Evolutionary conservation across 192 early-diverging fungal genomes (phyloP).

Genomic region (Coemansia sp.): DNA sequence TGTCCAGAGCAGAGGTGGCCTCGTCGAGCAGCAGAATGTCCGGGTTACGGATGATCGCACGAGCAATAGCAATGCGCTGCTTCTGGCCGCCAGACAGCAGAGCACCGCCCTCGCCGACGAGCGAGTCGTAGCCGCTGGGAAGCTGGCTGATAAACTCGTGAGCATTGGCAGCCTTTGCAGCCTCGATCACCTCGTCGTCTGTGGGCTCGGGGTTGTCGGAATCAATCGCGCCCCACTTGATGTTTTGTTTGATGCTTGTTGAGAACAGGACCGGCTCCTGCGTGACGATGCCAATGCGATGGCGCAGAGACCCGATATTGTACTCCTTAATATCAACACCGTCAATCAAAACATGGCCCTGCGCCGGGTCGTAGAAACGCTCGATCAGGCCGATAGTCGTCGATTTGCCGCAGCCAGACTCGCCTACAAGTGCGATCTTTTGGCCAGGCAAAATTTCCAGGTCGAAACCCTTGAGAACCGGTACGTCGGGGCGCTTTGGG

Average conservation of each 20-base stretch:
- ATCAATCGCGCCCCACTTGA: constrained; percentile 65
- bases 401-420: constrained; percentile 82
- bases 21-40: constrained; percentile 84
- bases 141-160: constrained; percentile 73
- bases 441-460: constrained; percentile 74
- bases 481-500: constrained; percentile 78
- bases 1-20: constrained; percentile 85
- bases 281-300: constrained; percentile 82
- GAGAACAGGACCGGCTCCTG: constrained; percentile 93
- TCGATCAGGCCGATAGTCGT: constrained; percentile 82
- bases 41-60: constrained; percentile 87
- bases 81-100: constrained; percentile 91
- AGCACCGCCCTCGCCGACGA: constrained; percentile 81
- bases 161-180: constrained; percentile 68
- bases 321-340: constrained; percentile 71
- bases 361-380: constrained; percentile 75
- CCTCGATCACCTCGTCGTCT: constrained; percentile 71
- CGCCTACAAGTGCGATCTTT: constrained; percentile 88
- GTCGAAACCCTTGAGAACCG: constrained; percentile 73
- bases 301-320: constrained; percentile 79
- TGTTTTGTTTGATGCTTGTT: constrained; percentile 75
- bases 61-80: constrained; percentile 93
- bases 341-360: constrained; percentile 71
- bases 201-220: constrained; percentile 58
- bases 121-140: constrained; percentile 76